phyloP scores from a whole-genome alignment of 371 early-diverging fungal species.

The Entomophthora muscae region DNA sequence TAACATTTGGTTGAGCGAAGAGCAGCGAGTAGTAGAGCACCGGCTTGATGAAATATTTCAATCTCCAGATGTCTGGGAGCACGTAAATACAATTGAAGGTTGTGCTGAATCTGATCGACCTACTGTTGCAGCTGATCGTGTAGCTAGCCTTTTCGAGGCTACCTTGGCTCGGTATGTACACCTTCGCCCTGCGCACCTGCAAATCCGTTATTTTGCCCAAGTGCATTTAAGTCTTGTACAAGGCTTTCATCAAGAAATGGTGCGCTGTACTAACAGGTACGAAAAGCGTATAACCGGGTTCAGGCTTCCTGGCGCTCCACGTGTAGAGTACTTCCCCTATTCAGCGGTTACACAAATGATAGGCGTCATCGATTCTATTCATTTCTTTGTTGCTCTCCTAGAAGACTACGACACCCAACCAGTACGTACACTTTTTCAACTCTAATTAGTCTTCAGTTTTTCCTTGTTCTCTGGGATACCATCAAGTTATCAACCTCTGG shows the following conservation, averaged over 20 bases:
- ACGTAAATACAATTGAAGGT: not conserved
- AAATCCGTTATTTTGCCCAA: not conserved
- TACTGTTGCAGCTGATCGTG: not conserved
- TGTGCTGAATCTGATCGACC: not conserved
- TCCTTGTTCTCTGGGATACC: not conserved
- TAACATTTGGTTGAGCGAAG: not conserved
- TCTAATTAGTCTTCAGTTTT: not conserved
- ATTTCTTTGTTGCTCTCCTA: not conserved
- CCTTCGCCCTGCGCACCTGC: not conserved
- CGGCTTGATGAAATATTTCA: not conserved
- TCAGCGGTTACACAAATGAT: not conserved
- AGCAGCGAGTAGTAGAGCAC: not conserved
- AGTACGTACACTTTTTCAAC: not conserved
- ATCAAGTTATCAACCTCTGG: not conserved
- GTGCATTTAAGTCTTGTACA: not conserved
- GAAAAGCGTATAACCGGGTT: not conserved
- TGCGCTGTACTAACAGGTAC: not conserved
- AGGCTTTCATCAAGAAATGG: not conserved
- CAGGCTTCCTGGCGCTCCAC: not conserved
- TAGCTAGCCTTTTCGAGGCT: not conserved
- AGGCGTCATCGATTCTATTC: not conserved
- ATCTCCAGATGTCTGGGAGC: not conserved
- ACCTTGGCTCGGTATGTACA: not conserved
- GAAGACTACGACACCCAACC: not conserved
- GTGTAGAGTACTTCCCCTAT: not conserved